Evolutionary conservation across 306 rosid species (phyloP).

Genomic region (Rosa lucieae): DNA sequence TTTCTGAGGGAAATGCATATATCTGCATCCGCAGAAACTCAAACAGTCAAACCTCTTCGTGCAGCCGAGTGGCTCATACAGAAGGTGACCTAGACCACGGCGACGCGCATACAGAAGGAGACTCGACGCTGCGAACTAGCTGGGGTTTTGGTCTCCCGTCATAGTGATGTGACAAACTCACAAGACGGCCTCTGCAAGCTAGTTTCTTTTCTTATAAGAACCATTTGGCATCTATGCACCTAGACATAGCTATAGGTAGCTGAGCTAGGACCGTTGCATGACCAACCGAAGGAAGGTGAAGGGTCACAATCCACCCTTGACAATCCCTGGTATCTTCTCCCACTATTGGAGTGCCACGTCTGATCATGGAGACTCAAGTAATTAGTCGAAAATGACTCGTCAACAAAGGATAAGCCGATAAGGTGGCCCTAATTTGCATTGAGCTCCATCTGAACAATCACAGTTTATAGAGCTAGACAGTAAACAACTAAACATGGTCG

Average conservation of each 20-base stretch:
- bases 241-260: not conserved
- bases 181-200: not conserved
- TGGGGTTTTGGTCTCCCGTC: not conserved
- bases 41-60: not conserved
- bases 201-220: not conserved
- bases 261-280: constrained; percentile 33
- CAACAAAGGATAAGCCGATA: constrained; percentile 39
- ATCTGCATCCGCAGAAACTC: not conserved
- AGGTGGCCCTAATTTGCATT: constrained; percentile 24
- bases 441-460: constrained; percentile 7
- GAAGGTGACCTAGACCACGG: not conserved
- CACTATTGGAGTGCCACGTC: constrained; percentile 26
- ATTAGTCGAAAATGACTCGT: constrained; percentile 34
- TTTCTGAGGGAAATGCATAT: not conserved
- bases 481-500: not conserved
- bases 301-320: constrained; percentile 39
- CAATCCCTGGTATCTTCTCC: constrained; percentile 23
- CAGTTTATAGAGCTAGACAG: not conserved
- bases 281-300: constrained; percentile 41
- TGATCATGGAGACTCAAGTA: constrained; percentile 1
- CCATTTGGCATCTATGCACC: not conserved
- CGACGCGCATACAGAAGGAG: not conserved
- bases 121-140: not conserved
- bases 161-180: not conserved
- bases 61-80: not conserved